phyloP scores from a whole-genome alignment of 2,329 filamentous ascomycete species.

The Penicillium crustosum region DNA sequence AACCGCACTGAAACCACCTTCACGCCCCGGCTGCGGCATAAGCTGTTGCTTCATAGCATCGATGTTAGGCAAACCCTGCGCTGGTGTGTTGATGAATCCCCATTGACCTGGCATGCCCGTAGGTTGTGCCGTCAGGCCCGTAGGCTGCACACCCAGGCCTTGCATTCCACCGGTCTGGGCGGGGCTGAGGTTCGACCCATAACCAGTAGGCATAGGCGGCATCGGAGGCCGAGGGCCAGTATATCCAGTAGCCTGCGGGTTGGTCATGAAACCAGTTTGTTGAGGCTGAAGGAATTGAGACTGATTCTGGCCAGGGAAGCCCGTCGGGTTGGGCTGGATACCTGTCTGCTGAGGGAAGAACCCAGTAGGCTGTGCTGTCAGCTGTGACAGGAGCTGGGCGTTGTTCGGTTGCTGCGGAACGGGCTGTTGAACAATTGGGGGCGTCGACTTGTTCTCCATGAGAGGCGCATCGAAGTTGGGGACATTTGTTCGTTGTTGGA shows the following conservation, averaged over 20 bases:
- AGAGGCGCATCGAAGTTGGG: conserved; percentile 66
- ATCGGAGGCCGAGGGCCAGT: conserved; percentile 76
- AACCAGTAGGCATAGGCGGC: conserved; percentile 75
- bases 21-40: conserved; percentile 95
- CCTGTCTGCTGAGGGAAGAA: conserved; percentile 65
- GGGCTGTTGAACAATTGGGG: conserved; percentile 62
- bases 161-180: conserved; percentile 66
- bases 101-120: conserved; percentile 92
- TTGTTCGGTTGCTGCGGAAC: conserved; percentile 72
- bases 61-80: conserved; percentile 87
- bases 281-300: conserved; percentile 62
- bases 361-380: conserved; percentile 55
- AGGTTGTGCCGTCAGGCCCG: conserved; percentile 84
- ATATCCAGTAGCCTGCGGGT: conserved; percentile 76
- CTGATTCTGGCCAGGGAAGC: conserved; percentile 48
- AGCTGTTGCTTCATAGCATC: conserved; percentile 88
- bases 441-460: conserved; percentile 49
- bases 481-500: conserved; percentile 60
- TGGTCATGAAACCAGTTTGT: conserved; percentile 68
- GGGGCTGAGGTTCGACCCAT: conserved; percentile 62
- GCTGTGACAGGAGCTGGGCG: conserved; percentile 56
- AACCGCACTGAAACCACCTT: conserved; percentile 79
- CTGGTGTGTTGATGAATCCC: conserved; percentile 95
- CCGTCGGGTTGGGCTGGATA: conserved; percentile 58
- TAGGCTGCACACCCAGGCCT: conserved; percentile 82